Percentiles rank a stretch among this genome's conserved stretches.
Conservation (phyloP, 768 basidiomycete genomes). For the Mycena maculata region DNA sequence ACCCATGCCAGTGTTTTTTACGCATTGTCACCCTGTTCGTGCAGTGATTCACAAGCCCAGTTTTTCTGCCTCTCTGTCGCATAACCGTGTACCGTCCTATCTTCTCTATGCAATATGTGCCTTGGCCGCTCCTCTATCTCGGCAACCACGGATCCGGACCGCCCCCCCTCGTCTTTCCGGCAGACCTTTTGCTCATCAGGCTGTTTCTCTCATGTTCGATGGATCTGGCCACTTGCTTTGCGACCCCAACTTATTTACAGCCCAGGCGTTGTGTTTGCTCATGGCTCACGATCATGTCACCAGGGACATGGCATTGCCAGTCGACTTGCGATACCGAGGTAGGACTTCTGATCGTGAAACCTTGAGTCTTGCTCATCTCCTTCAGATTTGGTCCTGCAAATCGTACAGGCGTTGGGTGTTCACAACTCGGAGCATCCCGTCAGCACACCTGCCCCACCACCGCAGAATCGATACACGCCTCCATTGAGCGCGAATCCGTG, state of each 20-base stretch:
- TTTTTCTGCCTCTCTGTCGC: constrained; percentile 74
- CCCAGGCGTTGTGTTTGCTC: constrained; percentile 80
- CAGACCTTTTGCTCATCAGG: constrained; percentile 61
- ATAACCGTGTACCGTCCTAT: constrained; percentile 74
- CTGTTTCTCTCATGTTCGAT: constrained; percentile 78
- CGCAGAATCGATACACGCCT: constrained; percentile 67
- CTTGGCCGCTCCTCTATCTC: constrained; percentile 80
- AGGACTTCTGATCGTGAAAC: constrained; percentile 30
- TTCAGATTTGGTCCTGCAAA: constrained; percentile 71
- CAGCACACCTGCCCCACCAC: constrained; percentile 67
- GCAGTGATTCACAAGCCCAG: constrained; percentile 84
- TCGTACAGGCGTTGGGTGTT: constrained; percentile 75
- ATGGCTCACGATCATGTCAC: constrained; percentile 73
- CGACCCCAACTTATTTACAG: constrained; percentile 75
- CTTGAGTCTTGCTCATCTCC: background rate
- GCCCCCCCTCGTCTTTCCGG: constrained; percentile 52
- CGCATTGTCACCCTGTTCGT: constrained; percentile 82
- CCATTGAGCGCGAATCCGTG: constrained; percentile 81
- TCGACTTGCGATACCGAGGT: constrained; percentile 65
- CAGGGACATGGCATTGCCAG: constrained; percentile 51
- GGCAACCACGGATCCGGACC: constrained; percentile 67
- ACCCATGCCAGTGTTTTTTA: constrained; percentile 75
- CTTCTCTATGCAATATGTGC: constrained; percentile 83
- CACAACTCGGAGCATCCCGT: constrained; percentile 71
- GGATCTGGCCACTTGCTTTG: constrained; percentile 69